phyloP scores from a whole-genome alignment of 805 yeast genomes.

The Saccharomyces cerevisiae region DNA sequence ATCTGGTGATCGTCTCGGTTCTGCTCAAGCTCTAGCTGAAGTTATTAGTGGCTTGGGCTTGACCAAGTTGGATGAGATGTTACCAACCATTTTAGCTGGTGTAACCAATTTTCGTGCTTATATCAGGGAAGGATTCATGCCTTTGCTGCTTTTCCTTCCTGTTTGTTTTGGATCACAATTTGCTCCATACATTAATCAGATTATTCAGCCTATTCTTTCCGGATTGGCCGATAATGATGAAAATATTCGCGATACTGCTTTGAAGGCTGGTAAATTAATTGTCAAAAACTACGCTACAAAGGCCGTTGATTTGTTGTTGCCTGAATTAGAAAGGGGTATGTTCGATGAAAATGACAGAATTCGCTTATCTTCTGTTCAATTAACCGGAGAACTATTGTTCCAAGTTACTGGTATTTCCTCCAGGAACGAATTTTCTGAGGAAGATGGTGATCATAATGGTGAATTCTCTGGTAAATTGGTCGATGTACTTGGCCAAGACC shows the following conservation, averaged over 20 bases:
- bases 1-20: constrained; percentile 89
- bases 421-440: constrained; percentile 54
- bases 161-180: constrained; percentile 90
- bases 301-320: constrained; percentile 87
- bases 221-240: constrained; percentile 90
- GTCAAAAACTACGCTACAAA: constrained; percentile 85
- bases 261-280: constrained; percentile 86
- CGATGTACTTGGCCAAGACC: constrained; percentile 75
- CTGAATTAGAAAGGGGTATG: constrained; percentile 87
- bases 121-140: constrained; percentile 88
- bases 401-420: constrained; percentile 88
- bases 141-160: constrained; percentile 79
- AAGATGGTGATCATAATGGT: constrained; percentile 35
- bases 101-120: constrained; percentile 60
- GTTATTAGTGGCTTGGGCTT: constrained; percentile 89
- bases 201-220: constrained; percentile 83
- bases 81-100: constrained; percentile 70
- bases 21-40: constrained; percentile 94
- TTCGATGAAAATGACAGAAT: constrained; percentile 77
- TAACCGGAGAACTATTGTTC: constrained; percentile 89
- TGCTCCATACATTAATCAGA: constrained; percentile 75
- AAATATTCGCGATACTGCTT: constrained; percentile 76
- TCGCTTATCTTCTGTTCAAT: constrained; percentile 86
- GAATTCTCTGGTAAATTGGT: constrained; percentile 58
- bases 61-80: constrained; percentile 74